These are phyloP conservation scores for Setaria italica DNA, from an alignment of 202 grass and related monocot genomes.

Conservation along the genomic window DNA sequence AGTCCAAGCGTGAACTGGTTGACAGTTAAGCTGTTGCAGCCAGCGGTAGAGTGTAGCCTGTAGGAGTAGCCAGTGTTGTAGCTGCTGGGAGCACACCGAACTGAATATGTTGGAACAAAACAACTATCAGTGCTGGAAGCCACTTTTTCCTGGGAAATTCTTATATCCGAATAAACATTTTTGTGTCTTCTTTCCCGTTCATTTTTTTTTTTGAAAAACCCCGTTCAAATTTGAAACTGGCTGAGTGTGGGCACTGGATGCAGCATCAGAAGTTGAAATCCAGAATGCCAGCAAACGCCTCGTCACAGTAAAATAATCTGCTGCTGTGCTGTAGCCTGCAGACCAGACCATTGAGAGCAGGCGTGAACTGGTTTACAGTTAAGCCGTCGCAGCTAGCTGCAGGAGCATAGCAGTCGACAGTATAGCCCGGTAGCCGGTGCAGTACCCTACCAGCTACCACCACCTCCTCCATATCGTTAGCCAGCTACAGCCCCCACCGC, in stretches of 20 bases:
- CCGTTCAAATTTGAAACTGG: neutral
- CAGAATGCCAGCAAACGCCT: neutral
- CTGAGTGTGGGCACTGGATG: neutral
- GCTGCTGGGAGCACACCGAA: neutral
- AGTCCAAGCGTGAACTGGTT: constrained; percentile 37
- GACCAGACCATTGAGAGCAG: neutral
- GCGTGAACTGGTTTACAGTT: constrained; percentile 42
- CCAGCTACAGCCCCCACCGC: neutral
- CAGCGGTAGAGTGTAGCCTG: neutral
- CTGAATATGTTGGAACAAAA: neutral
- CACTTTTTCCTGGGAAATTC: neutral
- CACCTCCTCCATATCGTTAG: constrained; percentile 5
- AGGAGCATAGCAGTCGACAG: neutral
- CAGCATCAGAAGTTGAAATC: neutral
- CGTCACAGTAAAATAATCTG: neutral
- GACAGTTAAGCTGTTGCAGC: constrained; percentile 39
- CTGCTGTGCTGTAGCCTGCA: neutral
- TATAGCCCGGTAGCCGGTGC: neutral
- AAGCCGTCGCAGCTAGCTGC: constrained; percentile 18
- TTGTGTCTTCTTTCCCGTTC: neutral
- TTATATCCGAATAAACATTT: neutral
- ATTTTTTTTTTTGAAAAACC: neutral
- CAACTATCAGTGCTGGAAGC: neutral
- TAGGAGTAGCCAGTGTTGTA: neutral
- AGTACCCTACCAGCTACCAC: neutral